Conservation (phyloP, 805 yeast species). For the Metschnikowia bowlesiae region DNA sequence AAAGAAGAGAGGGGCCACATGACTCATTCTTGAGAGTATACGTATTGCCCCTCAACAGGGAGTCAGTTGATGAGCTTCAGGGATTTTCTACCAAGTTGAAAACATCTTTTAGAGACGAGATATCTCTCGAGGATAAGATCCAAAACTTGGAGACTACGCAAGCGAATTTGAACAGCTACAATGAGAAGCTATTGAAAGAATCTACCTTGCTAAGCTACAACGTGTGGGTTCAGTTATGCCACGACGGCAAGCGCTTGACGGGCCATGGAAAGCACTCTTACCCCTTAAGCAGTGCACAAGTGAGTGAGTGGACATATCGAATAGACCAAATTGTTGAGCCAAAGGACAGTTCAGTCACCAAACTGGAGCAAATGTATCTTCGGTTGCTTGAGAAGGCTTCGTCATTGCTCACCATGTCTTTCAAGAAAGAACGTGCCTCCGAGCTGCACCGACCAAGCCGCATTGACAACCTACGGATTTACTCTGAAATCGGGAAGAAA, state of each 20-base stretch:
- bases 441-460: constrained; percentile 4
- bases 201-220: constrained; percentile 21
- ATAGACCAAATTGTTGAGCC: constrained; percentile 8
- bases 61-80: constrained; percentile 23
- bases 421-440: constrained; percentile 6
- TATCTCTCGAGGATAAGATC: constrained; percentile 21
- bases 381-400: constrained; percentile 10
- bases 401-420: constrained; percentile 12
- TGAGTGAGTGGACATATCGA: constrained; percentile 22
- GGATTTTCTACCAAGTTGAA: constrained; percentile 23
- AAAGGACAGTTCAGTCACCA: not conserved
- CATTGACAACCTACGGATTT: constrained; percentile 17
- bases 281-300: constrained; percentile 21
- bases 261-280: constrained; percentile 17
- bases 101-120: constrained; percentile 28
- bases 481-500: constrained; percentile 25
- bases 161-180: constrained; percentile 23
- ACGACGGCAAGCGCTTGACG: constrained; percentile 13
- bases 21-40: constrained; percentile 20
- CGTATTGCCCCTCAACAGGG: constrained; percentile 27
- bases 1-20: not conserved
- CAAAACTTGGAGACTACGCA: constrained; percentile 23
- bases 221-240: constrained; percentile 18
- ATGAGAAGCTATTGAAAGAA: constrained; percentile 17
- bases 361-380: constrained; percentile 11